Evolutionary conservation across 768 basidiomycete species (phyloP).

Genomic region (Neoboletus subvelutipes): DNA sequence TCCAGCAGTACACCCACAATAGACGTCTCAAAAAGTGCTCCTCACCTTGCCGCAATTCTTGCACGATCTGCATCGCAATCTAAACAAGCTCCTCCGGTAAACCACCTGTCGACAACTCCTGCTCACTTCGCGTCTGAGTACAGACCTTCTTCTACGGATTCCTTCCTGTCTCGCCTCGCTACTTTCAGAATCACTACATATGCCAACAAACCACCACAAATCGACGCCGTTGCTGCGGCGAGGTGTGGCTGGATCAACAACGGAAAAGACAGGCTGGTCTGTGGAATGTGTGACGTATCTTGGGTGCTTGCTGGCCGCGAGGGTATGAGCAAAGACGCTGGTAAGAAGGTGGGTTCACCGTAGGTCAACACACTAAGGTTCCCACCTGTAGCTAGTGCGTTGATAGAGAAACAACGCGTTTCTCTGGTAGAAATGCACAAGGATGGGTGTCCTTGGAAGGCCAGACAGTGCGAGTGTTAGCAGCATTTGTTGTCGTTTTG

Average conservation of each 20-base stretch:
- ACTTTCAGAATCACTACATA: constrained; percentile 83
- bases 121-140: constrained; percentile 54
- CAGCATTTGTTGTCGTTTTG: constrained; percentile 2
- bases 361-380: constrained; percentile 14
- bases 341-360: constrained; percentile 48
- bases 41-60: constrained; percentile 70
- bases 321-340: constrained; percentile 74
- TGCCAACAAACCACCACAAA: constrained; percentile 68
- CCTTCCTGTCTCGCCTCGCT: constrained; percentile 69
- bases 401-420: constrained; percentile 71
- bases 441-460: constrained; percentile 81
- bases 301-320: constrained; percentile 73
- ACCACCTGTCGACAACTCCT: constrained; percentile 32
- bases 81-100: constrained; percentile 52
- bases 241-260: constrained; percentile 85
- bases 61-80: constrained; percentile 56
- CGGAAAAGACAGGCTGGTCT: constrained; percentile 75
- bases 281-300: constrained; percentile 66
- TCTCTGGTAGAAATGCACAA: constrained; percentile 73
- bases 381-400: constrained; percentile 50
- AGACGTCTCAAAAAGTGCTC: constrained; percentile 55
- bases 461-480: constrained; percentile 77
- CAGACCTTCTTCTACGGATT: constrained; percentile 72
- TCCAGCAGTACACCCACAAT: constrained; percentile 13
- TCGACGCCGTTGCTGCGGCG: constrained; percentile 78